These are phyloP conservation scores for Thelonectria olida DNA, from an alignment of 2,329 filamentous ascomycete species.

Conservation along the genomic window DNA sequence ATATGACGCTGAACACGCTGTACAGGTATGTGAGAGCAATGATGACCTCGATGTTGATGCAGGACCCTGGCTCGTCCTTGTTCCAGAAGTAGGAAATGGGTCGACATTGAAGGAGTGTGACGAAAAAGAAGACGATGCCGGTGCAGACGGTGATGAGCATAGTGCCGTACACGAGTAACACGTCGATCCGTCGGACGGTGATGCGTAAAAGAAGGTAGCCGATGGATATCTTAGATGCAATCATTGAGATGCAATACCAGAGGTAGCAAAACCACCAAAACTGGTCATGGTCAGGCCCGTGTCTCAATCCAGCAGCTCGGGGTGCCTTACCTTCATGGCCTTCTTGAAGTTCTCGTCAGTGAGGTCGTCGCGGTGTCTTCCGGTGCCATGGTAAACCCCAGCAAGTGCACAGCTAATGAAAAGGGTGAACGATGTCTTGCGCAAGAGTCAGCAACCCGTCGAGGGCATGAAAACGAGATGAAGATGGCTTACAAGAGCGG, in stretches of 20 bases:
- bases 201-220: conserved; percentile 54
- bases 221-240: conserved; percentile 53
- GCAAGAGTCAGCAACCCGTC: background rate
- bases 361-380: conserved; percentile 48
- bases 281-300: conserved; percentile 19
- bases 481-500: conserved; percentile 44
- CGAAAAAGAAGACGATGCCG: conserved; percentile 52
- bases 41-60: conserved; percentile 54
- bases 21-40: conserved; percentile 63
- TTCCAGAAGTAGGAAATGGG: conserved; percentile 54
- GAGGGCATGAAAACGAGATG: no score
- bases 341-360: conserved; percentile 30
- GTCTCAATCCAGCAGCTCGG: background rate
- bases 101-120: conserved; percentile 51
- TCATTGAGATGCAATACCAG: conserved; percentile 48
- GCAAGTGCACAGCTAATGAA: conserved; percentile 46
- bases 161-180: conserved; percentile 48
- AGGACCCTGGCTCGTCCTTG: conserved; percentile 44
- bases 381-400: conserved; percentile 53
- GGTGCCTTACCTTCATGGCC: conserved; percentile 47
- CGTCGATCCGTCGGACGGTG: conserved; percentile 44
- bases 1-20: conserved; percentile 58
- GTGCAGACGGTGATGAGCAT: conserved; percentile 48
- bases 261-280: conserved; percentile 52
- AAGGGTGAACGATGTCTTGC: conserved; percentile 47